Conservation (phyloP, 108 stramenopile genomes). For the Skeletonema marinoi region DNA sequence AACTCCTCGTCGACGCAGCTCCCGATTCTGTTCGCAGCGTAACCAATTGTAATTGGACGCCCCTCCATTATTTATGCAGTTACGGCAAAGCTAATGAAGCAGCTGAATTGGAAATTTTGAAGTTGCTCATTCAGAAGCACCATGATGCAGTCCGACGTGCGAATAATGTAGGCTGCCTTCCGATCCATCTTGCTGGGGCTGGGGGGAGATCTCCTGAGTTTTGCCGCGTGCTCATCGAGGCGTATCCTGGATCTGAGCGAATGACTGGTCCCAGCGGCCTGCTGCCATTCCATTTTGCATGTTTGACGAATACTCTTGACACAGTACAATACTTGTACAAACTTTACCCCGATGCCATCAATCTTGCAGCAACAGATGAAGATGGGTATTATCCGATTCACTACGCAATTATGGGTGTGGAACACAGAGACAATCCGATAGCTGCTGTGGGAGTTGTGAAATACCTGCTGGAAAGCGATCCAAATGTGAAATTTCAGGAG, state of each 20-base stretch:
- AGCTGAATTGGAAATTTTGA: not conserved
- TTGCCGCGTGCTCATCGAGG: not conserved
- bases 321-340: not conserved
- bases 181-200: not conserved
- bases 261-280: not conserved
- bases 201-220: not conserved
- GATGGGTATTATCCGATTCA: not conserved
- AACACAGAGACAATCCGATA: not conserved
- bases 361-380: not conserved
- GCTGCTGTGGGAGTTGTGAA: not conserved
- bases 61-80: slow-evolving; percentile 1
- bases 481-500: not conserved
- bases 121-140: not conserved
- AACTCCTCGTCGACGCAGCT: not conserved
- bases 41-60: not conserved
- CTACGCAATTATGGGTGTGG: not conserved
- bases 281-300: not conserved
- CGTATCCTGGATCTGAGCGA: not conserved
- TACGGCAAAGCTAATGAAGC: not conserved
- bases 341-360: not conserved
- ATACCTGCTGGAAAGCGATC: not conserved
- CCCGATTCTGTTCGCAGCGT: not conserved
- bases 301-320: not conserved
- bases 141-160: not conserved
- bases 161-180: not conserved